Evolutionary conservation across 2,329 filamentous ascomycete genomes (phyloP).

Genomic region (Diaporthe eres): DNA sequence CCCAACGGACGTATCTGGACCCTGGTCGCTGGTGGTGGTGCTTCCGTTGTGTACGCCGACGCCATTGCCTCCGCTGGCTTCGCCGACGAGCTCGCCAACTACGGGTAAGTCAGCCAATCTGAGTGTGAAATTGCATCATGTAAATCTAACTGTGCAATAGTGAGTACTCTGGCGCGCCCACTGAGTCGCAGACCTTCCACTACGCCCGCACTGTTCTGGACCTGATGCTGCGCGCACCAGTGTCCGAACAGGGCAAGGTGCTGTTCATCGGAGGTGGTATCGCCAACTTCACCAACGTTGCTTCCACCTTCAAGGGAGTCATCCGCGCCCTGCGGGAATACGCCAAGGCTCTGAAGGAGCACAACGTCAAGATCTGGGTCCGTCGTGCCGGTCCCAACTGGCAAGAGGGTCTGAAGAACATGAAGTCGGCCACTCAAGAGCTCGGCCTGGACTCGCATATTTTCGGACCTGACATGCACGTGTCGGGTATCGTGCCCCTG

Average conservation of each 20-base stretch:
- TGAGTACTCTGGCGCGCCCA: conserved; percentile 99
- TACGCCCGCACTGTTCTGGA: conserved; percentile 98
- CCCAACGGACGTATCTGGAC: conserved; percentile 95
- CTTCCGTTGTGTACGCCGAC: conserved; percentile 98
- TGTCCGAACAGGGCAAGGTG: conserved; percentile 92
- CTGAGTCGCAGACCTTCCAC: conserved; percentile 99
- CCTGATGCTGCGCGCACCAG: conserved; percentile 93
- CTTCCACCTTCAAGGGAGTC: conserved; percentile 99
- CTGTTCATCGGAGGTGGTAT: conserved; percentile 99
- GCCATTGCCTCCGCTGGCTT: conserved; percentile 97
- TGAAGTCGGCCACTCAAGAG: conserved; percentile 96
- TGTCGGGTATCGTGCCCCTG: conserved; percentile 95
- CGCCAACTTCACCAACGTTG: conserved; percentile 99
- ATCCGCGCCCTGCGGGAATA: conserved; percentile 96
- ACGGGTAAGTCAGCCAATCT: conserved; percentile 61
- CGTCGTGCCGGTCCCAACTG: conserved; percentile 93
- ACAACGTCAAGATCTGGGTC: conserved; percentile 99
- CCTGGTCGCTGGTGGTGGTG: conserved; percentile 98
- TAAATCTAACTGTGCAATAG: conserved; percentile 52
- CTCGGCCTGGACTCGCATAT: conserved; percentile 81
- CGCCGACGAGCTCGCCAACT: conserved; percentile 97
- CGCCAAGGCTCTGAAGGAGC: conserved; percentile 86
- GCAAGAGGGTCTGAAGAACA: conserved; percentile 99
- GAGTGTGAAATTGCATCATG: background rate
- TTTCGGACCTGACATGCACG: conserved; percentile 88